Conservation (phyloP, 305 asterid genomes). For the Solanum hybrid region DNA sequence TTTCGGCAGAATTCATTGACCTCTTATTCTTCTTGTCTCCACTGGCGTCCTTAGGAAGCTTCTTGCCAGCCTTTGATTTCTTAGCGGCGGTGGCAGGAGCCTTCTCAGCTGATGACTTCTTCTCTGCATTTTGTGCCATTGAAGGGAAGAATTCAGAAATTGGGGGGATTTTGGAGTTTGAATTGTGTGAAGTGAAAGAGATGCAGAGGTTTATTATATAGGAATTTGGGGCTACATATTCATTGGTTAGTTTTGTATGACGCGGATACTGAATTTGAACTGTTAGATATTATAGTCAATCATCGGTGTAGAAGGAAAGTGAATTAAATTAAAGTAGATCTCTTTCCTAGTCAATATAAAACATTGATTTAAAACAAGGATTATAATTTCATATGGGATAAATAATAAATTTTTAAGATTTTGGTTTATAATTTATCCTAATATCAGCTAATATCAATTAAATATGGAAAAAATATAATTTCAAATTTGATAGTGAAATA, state of each 20-base stretch:
- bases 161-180: background rate
- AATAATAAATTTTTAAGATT: background rate
- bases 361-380: background rate
- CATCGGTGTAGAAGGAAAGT: background rate
- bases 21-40: conserved; percentile 12
- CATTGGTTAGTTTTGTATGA: background rate
- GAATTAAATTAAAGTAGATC: background rate
- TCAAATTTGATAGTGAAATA: background rate
- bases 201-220: background rate
- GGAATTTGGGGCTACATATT: background rate
- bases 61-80: background rate
- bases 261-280: background rate
- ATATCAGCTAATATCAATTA: background rate
- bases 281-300: background rate
- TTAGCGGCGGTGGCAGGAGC: background rate
- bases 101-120: background rate
- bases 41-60: background rate
- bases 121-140: background rate
- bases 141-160: background rate
- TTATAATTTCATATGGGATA: background rate
- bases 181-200: background rate
- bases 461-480: background rate
- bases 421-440: background rate
- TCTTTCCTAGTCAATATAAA: background rate
- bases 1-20: background rate